Base-by-base conservation (phyloP, 495 filamentous ascomycete genomes). In the Endocarpon pusillum region DNA sequence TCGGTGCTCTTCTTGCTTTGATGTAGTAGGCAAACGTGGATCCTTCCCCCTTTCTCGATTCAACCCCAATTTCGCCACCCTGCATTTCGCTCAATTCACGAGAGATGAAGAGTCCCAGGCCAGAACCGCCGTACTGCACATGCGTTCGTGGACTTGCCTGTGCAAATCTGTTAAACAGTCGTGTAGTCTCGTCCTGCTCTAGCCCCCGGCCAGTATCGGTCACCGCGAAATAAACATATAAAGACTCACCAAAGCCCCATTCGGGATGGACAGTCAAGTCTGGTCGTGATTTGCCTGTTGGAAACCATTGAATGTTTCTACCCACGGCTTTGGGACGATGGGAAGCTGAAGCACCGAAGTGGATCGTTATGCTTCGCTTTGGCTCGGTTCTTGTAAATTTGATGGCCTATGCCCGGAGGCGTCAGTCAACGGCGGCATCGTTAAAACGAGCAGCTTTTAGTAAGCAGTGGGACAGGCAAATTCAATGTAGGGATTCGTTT, bases 1-100 rank as follows among this genome's bases (percentile, higher is more conserved):
- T n/a, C n/a, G n/a, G n/a, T n/a, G n/a, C n/a, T n/a, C n/a, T n/a
- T n/a, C n/a, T n/a, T n/a, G n/a, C 66, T 38, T 69, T 69, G 44
- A 85, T 69, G 48, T 83, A 87, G 51, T 89, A 92, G 9, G 76
- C 78, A 54, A 92, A 92, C 0, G 78, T 84, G 47, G 76, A 82
- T 14, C 83, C 83, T 25, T 72, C 51, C 4, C 74, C 79, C 33
- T 74, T 61, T 42, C 71, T 64, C 2, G 78, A 81, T n/a, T 69
- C 63, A 1, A 89, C 80, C 2, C 81, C 81, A 36, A 89, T 85
- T 38, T 84, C 78, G 3, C 83, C 82, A 15, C 81, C 81, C 55
- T 86, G 81, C 9, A 89, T 48, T 42, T 87, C 79, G 12, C 76
- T 80, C 6, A 92, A 56, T 35, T 75, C 70, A 23, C 78, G 61